Evolutionary conservation across 495 filamentous ascomycete species (phyloP).

Genomic region (Amorphotheca resinae): DNA sequence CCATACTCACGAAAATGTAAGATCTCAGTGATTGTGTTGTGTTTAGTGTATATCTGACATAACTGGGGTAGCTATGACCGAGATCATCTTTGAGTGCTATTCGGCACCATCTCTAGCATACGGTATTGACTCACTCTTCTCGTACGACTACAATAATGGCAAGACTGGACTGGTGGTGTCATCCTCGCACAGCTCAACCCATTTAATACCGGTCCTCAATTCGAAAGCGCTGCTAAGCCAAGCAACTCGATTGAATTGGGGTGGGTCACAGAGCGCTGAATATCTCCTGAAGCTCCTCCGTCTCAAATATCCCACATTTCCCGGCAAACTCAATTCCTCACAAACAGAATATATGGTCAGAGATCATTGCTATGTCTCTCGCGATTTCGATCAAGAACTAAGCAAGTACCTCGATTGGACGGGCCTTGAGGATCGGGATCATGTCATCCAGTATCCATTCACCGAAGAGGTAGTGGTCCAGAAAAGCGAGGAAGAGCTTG

Average conservation of each 20-base stretch:
- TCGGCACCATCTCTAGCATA: conserved; percentile 75
- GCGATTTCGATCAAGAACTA: conserved; percentile 69
- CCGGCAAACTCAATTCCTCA: conserved; percentile 66
- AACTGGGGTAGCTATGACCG: conserved; percentile 65
- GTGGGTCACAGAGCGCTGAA: conserved; percentile 75
- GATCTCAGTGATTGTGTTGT: conserved; percentile 18
- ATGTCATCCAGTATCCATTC: conserved; percentile 83
- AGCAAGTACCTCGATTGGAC: conserved; percentile 69
- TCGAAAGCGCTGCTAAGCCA: conserved; percentile 71
- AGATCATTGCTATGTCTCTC: conserved; percentile 82
- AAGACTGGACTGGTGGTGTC: conserved; percentile 82
- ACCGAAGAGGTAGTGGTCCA: conserved; percentile 79
- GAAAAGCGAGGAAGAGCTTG: conserved; percentile 88
- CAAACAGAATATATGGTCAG: conserved; percentile 79
- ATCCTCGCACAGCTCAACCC: conserved; percentile 84
- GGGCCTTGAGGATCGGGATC: conserved; percentile 76
- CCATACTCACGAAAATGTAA: conserved; percentile 74
- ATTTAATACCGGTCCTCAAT: conserved; percentile 87
- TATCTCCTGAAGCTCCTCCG: conserved; percentile 80
- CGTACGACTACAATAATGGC: conserved; percentile 83
- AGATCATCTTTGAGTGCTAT: conserved; percentile 94
- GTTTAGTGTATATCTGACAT: not conserved
- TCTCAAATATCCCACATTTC: conserved; percentile 88
- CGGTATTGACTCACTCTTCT: conserved; percentile 92
- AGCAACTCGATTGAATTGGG: conserved; percentile 87